Conservation (phyloP, 441 rosid species). For the Corymbia calophylla region DNA sequence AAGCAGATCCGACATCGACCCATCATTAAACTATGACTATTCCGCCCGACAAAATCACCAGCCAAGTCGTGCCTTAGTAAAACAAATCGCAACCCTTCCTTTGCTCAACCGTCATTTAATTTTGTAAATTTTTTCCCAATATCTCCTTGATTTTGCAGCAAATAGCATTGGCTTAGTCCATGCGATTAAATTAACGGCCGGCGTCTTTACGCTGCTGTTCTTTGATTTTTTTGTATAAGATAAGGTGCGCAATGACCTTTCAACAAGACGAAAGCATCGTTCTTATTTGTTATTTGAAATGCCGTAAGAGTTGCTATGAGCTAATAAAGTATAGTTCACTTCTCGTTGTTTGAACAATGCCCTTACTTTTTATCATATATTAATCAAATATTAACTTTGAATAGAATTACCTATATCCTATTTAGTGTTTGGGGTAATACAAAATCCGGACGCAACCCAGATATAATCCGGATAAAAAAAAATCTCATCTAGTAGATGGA, state of each 20-base stretch:
- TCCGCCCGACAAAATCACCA: not conserved
- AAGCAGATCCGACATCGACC: not conserved
- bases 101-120: not conserved
- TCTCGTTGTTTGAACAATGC: not conserved
- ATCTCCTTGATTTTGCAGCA: not conserved
- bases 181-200: not conserved
- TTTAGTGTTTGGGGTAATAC: not conserved
- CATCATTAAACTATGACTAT: not conserved
- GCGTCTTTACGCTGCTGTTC: not conserved
- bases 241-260: not conserved
- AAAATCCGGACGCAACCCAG: not conserved
- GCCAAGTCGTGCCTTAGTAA: not conserved
- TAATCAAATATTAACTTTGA: not conserved
- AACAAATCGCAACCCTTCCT: not conserved
- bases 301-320: not conserved
- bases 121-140: not conserved
- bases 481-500: not conserved
- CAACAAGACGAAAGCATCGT: not conserved
- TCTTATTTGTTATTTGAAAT: not conserved
- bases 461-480: not conserved
- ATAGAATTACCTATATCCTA: not conserved
- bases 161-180: not conserved
- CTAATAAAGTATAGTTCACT: not conserved
- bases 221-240: not conserved
- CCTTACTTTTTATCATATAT: fast-evolving